Conservation (phyloP, 2,329 filamentous ascomycete genomes). For the Monilinia fructicola region DNA sequence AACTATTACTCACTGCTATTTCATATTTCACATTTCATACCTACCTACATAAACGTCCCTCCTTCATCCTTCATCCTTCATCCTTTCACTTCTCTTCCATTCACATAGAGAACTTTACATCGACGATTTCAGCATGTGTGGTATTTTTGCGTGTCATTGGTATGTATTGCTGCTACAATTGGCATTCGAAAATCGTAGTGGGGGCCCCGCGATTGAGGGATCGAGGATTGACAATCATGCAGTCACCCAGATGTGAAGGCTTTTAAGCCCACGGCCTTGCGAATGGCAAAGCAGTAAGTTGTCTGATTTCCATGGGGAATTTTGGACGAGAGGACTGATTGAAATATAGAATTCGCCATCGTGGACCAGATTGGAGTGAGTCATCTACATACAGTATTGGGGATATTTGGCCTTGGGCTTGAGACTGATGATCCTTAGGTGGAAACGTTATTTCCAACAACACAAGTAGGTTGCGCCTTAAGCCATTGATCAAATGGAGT, state of each 20-base stretch:
- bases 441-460: slow-evolving; percentile 87
- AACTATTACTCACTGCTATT: slow-evolving; percentile 17
- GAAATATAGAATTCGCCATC: slow-evolving; percentile 57
- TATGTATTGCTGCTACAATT: slow-evolving; percentile 19
- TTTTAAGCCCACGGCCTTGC: slow-evolving; percentile 93
- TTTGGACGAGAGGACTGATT: slow-evolving; percentile 10
- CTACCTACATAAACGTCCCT: background rate
- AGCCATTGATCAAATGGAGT: background rate
- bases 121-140: slow-evolving; percentile 30
- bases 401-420: background rate
- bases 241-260: slow-evolving; percentile 73
- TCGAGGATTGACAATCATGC: slow-evolving; percentile 57
- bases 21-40: background rate
- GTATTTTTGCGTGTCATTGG: slow-evolving; percentile 79
- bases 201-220: slow-evolving; percentile 25
- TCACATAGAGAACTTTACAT: slow-evolving; percentile 2
- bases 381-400: slow-evolving; percentile 6
- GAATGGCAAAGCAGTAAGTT: slow-evolving; percentile 87
- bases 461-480: slow-evolving; percentile 68
- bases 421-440: slow-evolving; percentile 27
- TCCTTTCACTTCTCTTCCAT: background rate
- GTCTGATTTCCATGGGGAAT: too few species aligned
- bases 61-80: background rate
- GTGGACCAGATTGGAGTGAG: slow-evolving; percentile 91
- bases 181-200: slow-evolving; percentile 18